A percentile compares a stretch with the other conserved stretches of the same genome.
These are phyloP conservation scores for Ochetophila trinervis DNA, from an alignment of 306 rosid genomes.

Conservation along the genomic window DNA sequence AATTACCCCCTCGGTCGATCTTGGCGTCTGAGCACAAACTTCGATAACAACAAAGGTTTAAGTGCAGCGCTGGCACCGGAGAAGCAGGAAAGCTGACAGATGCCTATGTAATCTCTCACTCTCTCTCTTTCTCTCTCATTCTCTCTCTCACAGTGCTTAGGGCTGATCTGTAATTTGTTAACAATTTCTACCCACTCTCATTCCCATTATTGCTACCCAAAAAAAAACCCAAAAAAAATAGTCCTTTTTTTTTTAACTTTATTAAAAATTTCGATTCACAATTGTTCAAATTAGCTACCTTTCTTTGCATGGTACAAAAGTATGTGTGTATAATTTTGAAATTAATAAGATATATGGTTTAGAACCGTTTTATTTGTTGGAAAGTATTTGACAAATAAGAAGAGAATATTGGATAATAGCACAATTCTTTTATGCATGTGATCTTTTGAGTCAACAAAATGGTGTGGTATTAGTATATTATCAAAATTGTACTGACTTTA, in stretches of 20 bases:
- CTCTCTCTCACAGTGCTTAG: background rate
- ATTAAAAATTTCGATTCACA: background rate
- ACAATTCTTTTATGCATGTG: too few relatives aligned
- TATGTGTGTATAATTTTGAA: too few relatives aligned
- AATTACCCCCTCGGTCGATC: constrained; percentile 13
- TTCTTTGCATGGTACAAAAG: too few relatives aligned
- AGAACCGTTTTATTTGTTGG: too few relatives aligned
- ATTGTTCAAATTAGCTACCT: background rate
- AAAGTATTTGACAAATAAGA: too few relatives aligned
- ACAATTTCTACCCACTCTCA: constrained; percentile 15
- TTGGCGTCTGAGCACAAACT: too few relatives aligned
- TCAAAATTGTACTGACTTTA: too few relatives aligned
- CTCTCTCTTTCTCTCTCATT: constrained; percentile 9
- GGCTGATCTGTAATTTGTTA: constrained; percentile 29
- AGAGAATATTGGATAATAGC: too few relatives aligned
- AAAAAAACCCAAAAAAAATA: constrained; percentile 5
- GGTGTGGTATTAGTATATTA: too few relatives aligned
- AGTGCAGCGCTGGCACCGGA: constrained; percentile 4
- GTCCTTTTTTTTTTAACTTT: background rate
- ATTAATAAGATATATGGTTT: too few relatives aligned
- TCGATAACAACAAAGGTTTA: background rate
- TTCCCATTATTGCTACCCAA: background rate
- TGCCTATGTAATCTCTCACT: constrained; percentile 12
- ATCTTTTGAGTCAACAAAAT: too few relatives aligned
- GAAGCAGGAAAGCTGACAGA: constrained; percentile 4